Base-by-base conservation (phyloP, 78 protist genomes). In the Parvularia atlantis region DNA sequence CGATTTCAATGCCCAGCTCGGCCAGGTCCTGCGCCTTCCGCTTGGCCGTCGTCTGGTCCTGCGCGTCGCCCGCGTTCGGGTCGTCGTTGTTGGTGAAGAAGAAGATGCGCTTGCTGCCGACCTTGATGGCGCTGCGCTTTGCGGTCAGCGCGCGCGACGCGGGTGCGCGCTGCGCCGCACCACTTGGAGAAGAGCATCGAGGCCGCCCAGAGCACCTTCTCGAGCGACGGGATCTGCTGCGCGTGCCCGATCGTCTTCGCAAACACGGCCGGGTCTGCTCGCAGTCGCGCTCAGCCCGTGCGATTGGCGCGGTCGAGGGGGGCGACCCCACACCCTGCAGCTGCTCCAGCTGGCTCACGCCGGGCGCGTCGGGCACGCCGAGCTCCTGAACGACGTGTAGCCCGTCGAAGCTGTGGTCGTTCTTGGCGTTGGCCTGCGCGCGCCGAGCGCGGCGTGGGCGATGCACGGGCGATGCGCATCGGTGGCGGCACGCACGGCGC, bases 31-130 rank as follows among this genome's bases (percentile, higher is more conserved):
- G 30, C 24, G 71, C 41, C 20, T 41, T 67, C 14, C 7, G 6
- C 50, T 41, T 17, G n/a, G 22, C n/a, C 66, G 6, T 58, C 28
- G 7, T 5, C 71, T 48, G 40, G 26, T 17, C n/a, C 7, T 50
- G n/a, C 7, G 6, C 56, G 14, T 41, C 71, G 9, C n/a, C 19
- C n/a, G n/a, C 41, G 24, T 28, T 30, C 43, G 76, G 76, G 10
- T 58, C 19, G 46, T 71, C 76, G 19, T 59, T 16, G 66, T 71
- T 71, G 28, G 76, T 71, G 50, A 71, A 71, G 46, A 71, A 1
- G 36, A 58, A 7, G 30, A 71, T 61, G 44, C 64, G 50, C 66
- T 71, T 71, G 1, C 10, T 39, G 35, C 24, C 76, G 50, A 71
- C 76, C n/a, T 39, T 20, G 2, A 13, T 53, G 28, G 7, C 17